A percentile compares a stretch with the other conserved stretches of the same genome.
phyloP scores from a whole-genome alignment of 352 stramenopile genomes.

The Globisporangium spinosum region DNA sequence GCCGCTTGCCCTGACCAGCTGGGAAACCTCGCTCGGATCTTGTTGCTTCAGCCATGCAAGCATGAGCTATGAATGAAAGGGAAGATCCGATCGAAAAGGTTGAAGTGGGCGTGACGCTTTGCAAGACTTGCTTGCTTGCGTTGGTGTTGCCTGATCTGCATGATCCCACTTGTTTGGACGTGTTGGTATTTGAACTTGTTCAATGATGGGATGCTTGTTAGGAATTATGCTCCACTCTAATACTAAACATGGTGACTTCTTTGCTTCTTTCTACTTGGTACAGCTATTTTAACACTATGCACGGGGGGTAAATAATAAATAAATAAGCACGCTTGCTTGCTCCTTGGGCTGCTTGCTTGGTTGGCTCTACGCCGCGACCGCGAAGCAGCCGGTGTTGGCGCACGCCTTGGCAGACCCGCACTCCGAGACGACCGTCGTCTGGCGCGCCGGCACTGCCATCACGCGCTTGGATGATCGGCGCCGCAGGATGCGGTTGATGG shows the following conservation, averaged over 20 bases:
- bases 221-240: background rate
- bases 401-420: slow-evolving; percentile 6
- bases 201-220: background rate
- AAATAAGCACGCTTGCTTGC: slow-evolving; percentile 10
- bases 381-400: slow-evolving; percentile 1
- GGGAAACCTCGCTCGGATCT: background rate
- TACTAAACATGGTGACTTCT: background rate
- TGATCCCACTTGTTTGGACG: background rate
- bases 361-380: slow-evolving; percentile 6
- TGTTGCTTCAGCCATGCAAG: background rate
- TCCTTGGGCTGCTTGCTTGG: background rate
- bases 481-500: slow-evolving; percentile 45
- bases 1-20: background rate
- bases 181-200: background rate
- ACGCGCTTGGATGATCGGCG: slow-evolving; percentile 42
- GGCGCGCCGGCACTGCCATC: slow-evolving; percentile 30
- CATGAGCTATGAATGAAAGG: background rate
- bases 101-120: background rate
- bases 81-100: background rate
- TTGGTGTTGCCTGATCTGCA: background rate
- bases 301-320: slow-evolving; percentile 11
- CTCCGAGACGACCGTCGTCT: slow-evolving; percentile 17
- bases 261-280: slow-evolving; percentile 9
- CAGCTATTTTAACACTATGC: slow-evolving; percentile 12
- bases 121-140: background rate